Percentiles rank a stretch among this genome's conserved stretches.
phyloP scores from a whole-genome alignment of 2,329 filamentous ascomycete genomes.

The Westerdykella ornata region DNA sequence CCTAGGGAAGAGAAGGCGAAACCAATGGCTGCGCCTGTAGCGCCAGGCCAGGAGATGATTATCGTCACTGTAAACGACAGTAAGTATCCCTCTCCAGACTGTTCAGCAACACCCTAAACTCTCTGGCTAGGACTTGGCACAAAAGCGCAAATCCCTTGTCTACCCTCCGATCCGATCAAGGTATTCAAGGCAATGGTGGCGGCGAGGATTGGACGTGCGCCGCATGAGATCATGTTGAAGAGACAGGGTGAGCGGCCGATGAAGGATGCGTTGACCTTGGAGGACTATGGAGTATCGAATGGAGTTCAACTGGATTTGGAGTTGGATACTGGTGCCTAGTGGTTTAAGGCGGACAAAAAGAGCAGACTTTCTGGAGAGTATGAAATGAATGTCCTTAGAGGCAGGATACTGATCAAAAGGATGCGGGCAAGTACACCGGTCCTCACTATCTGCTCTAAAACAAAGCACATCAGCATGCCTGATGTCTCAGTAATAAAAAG shows the following conservation, averaged over 20 bases:
- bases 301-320: conserved; percentile 59
- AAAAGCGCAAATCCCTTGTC: conserved; percentile 87
- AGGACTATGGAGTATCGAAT: conserved; percentile 91
- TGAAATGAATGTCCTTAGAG: no score
- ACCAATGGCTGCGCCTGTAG: conserved; percentile 16
- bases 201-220: conserved; percentile 77
- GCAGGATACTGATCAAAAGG: no score
- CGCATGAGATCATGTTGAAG: conserved; percentile 87
- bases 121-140: conserved; percentile 59
- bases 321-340: conserved; percentile 32
- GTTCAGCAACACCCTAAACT: not conserved
- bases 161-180: conserved; percentile 75
- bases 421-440: no score
- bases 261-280: conserved; percentile 79
- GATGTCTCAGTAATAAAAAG: no score
- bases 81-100: not conserved
- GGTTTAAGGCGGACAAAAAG: no score
- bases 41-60: conserved; percentile 69
- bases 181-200: conserved; percentile 90
- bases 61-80: conserved; percentile 90
- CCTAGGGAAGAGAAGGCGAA: conserved; percentile 26
- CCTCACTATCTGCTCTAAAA: no score
- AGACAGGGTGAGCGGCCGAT: conserved; percentile 88
- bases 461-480: no score
- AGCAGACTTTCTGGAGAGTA: no score